Evolutionary conservation across 306 rosid species (phyloP).

Genomic region (Glycyrrhiza uralensis): DNA sequence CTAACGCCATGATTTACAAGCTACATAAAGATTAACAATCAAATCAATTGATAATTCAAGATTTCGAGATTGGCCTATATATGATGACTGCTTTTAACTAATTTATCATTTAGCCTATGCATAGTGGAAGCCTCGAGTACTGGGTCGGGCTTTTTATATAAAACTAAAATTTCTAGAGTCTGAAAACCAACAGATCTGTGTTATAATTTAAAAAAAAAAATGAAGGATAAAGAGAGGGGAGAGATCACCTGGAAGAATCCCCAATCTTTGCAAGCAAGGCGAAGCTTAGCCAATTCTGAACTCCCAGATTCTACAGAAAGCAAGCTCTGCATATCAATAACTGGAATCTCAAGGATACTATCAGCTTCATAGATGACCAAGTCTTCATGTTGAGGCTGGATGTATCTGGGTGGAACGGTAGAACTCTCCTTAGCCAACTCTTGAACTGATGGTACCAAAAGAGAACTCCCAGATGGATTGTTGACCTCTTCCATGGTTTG

Average conservation of each 20-base stretch:
- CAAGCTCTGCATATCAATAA: conserved; percentile 30
- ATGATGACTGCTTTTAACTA: no score
- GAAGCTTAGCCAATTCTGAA: conserved; percentile 40
- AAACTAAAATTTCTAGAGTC: background rate
- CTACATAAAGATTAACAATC: conserved; percentile 14
- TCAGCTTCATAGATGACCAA: background rate
- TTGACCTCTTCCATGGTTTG: conserved; percentile 21
- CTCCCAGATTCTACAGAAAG: background rate
- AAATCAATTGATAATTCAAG: background rate
- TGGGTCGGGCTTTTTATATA: no score
- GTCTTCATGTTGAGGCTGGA: conserved; percentile 11
- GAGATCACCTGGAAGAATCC: conserved; percentile 45
- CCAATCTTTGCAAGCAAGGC: conserved; percentile 37
- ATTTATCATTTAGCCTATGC: no score
- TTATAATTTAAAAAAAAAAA: background rate
- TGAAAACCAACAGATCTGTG: background rate
- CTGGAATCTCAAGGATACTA: conserved; percentile 15
- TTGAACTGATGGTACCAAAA: conserved; percentile 41
- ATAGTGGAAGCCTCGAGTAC: no score
- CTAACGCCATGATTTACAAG: conserved; percentile 56
- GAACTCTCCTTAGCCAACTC: conserved; percentile 19
- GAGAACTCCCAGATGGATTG: conserved; percentile 21
- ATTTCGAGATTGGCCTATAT: no score
- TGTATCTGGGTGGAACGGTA: conserved; percentile 32
- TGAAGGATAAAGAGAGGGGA: background rate